Conservation (phyloP, 2,329 filamentous ascomycete genomes). For the Fusarium citri region DNA sequence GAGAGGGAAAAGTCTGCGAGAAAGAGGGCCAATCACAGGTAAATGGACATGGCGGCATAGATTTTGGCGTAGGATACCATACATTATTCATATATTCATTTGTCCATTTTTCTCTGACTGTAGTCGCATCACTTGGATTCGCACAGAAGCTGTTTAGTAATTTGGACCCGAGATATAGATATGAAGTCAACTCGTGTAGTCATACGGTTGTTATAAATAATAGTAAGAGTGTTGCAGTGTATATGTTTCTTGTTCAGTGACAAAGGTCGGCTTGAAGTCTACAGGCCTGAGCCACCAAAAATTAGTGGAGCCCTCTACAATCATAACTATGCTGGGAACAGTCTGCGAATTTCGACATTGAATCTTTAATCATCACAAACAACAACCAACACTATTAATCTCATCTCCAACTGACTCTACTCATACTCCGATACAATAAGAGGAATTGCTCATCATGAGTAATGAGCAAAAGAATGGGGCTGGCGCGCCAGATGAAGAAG, state of each 20-base stretch:
- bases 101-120: background rate
- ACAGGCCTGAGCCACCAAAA: background rate
- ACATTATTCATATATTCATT: constrained; percentile 29
- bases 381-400: background rate
- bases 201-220: background rate
- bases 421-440: background rate
- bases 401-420: background rate
- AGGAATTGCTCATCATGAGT: constrained; percentile 15
- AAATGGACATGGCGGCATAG: constrained; percentile 32
- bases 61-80: constrained; percentile 37
- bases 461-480: constrained; percentile 21
- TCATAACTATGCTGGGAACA: background rate
- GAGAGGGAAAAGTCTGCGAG: constrained; percentile 84
- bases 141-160: background rate
- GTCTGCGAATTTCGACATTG: constrained; percentile 2
- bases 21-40: constrained; percentile 70
- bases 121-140: background rate
- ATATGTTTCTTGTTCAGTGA: background rate
- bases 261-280: background rate
- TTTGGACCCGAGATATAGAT: background rate
- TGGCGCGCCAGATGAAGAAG: constrained; percentile 67
- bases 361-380: constrained; percentile 9
- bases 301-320: constrained; percentile 23
- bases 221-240: background rate
- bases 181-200: background rate